Base-by-base conservation (phyloP, 2,329 filamentous ascomycete species). In the Colletotrichum magnum region DNA sequence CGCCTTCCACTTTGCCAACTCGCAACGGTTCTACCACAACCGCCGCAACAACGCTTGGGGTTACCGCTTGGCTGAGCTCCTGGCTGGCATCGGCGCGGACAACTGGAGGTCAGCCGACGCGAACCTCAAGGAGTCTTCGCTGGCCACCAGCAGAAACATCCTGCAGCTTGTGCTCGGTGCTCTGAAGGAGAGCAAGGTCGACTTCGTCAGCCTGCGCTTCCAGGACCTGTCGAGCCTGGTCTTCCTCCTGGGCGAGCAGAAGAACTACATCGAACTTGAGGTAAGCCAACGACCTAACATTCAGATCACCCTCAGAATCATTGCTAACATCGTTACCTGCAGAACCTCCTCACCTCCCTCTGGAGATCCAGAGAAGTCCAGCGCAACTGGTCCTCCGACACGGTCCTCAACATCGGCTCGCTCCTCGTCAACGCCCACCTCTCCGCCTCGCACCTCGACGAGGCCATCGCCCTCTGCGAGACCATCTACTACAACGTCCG, bases 191-290 rank as follows among this genome's bases (percentile, higher is more conserved):
- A 74, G 79, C 18, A 76, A 84, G 18, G 79, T 87, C 51, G 81
- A 85, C 66, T 79, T 86, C 48, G 75, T 80, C 15, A 78, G 80
- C 10, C 72, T 87, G 16, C 77, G 78, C 21, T 80, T 84, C 59
- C 77, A 81, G 39, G 84, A 86, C 45, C 75, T 87, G 1, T 80
- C 80, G 18, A 81, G 81, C 7, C 77, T 87, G 2, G 78, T 85
- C 32, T 79, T 79, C 10, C 76, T 87, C 4, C 78, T 88, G 1
- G 85, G 84, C 36, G 80, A 82, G 26, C 84, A 86, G 66, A 74
- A 79, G 64, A 84, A 86, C 73, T 85, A 80, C 68, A 74, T 76
- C 21, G 83, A 85, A 58, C 80, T 86, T 12, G 84, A 86, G 71
- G 73, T 69, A 57, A 39, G 61, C 21, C 26, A 10, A 2, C 9